Evolutionary conservation across 176 grass and related monocot genomes (phyloP).

Genomic region (Phragmites australis): DNA sequence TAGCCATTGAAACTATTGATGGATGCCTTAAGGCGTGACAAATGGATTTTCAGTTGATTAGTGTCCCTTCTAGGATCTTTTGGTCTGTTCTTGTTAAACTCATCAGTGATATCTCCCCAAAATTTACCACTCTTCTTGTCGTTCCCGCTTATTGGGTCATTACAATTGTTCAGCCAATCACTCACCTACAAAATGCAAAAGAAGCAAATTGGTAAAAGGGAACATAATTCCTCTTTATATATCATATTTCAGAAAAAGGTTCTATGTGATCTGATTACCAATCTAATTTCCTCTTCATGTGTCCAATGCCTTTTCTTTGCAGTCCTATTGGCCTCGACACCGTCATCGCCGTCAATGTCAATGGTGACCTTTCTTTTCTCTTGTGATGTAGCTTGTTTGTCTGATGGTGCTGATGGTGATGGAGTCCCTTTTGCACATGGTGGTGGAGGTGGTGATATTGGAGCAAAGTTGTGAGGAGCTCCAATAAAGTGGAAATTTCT

Average conservation of each 20-base stretch:
- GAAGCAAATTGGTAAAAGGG: not conserved
- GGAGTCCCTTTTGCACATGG: not conserved
- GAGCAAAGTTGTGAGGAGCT: not conserved
- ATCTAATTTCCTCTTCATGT: not conserved
- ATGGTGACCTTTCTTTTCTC: not conserved
- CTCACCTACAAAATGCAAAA: not conserved
- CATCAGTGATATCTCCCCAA: not conserved
- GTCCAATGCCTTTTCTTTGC: not conserved
- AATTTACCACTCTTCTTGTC: not conserved
- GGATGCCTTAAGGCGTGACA: not conserved
- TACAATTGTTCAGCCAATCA: constrained; percentile 9
- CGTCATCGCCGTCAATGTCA: not conserved
- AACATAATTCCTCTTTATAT: not conserved
- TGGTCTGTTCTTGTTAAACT: not conserved
- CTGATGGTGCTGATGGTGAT: not conserved
- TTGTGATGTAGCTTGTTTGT: not conserved
- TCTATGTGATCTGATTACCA: not conserved
- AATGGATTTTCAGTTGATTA: not conserved
- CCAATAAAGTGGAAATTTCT: not conserved
- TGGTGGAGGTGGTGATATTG: not conserved
- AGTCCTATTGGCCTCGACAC: not conserved
- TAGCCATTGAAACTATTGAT: not conserved
- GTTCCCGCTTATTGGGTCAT: not conserved
- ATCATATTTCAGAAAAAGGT: not conserved
- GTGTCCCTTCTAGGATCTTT: not conserved